A percentile compares a stretch with the other conserved stretches of the same genome.
Evolutionary conservation across 352 stramenopile species (phyloP).

Genomic region (Thraustochytrium sp.): DNA sequence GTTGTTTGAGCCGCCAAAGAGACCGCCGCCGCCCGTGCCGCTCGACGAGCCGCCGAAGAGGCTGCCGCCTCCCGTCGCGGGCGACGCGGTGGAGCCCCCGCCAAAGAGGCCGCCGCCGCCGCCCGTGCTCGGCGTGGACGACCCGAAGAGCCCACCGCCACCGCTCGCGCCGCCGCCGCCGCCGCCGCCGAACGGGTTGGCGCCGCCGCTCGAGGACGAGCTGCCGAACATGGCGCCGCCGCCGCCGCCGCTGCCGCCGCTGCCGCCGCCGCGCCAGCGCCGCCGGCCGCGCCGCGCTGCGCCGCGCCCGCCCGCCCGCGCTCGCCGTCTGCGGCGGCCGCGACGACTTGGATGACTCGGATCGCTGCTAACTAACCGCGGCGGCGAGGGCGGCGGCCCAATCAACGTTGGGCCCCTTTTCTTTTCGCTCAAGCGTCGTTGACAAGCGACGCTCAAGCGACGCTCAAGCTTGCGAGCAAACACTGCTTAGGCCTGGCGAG

Average conservation of each 20-base stretch:
- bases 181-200: neutral
- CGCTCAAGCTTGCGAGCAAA: too few species aligned
- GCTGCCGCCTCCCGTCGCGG: neutral
- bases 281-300: neutral
- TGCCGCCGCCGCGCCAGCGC: neutral
- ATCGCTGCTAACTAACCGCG: neutral
- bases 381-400: too few species aligned
- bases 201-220: neutral
- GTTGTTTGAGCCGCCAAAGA: slow-evolving; percentile 4
- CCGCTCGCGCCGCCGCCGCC: too few species aligned
- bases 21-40: neutral
- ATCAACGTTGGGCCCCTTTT: neutral
- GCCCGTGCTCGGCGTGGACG: neutral
- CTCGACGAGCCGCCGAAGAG: neutral
- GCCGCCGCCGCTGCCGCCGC: neutral
- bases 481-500: too few species aligned
- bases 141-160: neutral
- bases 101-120: slow-evolving; percentile 25
- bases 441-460: neutral
- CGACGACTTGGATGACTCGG: neutral
- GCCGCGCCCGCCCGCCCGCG: too few species aligned
- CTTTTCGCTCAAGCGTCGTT: neutral
- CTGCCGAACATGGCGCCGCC: neutral
- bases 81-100: neutral
- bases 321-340: neutral